Evolutionary conservation across 75 land plant genomes (phyloP).

Genomic region (Larix kaempferi): DNA sequence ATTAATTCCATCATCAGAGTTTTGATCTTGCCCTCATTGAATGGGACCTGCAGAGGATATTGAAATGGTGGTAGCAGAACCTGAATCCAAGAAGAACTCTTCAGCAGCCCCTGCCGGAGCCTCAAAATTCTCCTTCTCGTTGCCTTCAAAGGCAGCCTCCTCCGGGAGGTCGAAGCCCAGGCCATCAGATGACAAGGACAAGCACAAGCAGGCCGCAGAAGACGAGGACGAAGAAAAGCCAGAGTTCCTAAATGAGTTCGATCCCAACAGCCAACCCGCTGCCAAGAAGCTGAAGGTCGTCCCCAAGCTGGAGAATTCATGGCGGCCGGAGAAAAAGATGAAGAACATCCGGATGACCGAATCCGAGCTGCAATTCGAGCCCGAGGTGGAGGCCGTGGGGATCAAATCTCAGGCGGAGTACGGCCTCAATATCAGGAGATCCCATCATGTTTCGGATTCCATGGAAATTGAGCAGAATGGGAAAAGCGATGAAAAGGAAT

Average conservation of each 20-base stretch:
- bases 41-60: constrained; percentile 1
- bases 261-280: constrained; percentile 20
- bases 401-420: constrained; percentile 15
- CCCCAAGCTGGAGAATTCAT: constrained; percentile 52
- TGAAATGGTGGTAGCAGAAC: neutral
- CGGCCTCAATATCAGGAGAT: constrained; percentile 35
- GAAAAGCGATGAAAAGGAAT: neutral
- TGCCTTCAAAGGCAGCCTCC: constrained; percentile 30
- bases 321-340: constrained; percentile 56
- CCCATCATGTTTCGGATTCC: neutral
- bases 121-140: constrained; percentile 38
- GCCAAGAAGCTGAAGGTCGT: constrained; percentile 22
- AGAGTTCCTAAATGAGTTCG: constrained; percentile 61
- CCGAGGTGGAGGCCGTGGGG: constrained; percentile 6
- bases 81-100: neutral
- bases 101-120: neutral
- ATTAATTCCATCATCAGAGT: too few relatives aligned
- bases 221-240: neutral
- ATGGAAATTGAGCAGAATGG: constrained; percentile 5
- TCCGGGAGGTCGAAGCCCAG: neutral
- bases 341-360: constrained; percentile 33
- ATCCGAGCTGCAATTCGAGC: constrained; percentile 10
- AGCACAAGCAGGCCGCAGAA: neutral
- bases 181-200: constrained; percentile 7
- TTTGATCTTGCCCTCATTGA: neutral